A percentile compares a stretch with the other conserved stretches of the same genome.
Evolutionary conservation across 495 filamentous ascomycete species (phyloP).

Genomic region (Neurospora sp.): DNA sequence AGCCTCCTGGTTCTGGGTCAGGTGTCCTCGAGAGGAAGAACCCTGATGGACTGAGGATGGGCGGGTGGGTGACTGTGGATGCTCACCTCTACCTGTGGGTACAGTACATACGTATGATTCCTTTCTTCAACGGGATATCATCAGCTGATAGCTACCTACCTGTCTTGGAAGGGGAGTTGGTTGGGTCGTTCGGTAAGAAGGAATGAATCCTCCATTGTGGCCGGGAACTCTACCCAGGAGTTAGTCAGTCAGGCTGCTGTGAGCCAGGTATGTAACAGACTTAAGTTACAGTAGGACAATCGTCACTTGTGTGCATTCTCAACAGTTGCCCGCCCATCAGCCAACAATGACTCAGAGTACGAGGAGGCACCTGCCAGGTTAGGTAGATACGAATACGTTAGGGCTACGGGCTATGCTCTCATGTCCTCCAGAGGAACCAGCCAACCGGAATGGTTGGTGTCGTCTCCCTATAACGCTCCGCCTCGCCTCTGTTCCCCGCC

Average conservation of each 20-base stretch:
- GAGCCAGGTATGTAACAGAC: background rate
- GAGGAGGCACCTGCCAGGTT: background rate
- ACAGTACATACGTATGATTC: background rate
- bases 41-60: background rate
- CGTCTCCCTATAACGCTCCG: background rate
- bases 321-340: background rate
- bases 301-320: background rate
- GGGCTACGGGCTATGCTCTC: background rate
- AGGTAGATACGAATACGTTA: background rate
- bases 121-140: background rate
- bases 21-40: background rate
- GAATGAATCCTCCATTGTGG: background rate
- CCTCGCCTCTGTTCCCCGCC: background rate
- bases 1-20: background rate
- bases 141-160: background rate
- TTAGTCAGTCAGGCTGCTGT: background rate
- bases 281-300: background rate
- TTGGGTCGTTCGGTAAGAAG: background rate
- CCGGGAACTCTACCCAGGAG: background rate
- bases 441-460: background rate
- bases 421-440: background rate
- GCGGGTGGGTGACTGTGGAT: background rate
- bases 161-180: background rate
- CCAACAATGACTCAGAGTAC: background rate
- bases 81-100: background rate